Base-by-base conservation (phyloP, 805 yeast species). In the Yamadazyma tumulicola region DNA sequence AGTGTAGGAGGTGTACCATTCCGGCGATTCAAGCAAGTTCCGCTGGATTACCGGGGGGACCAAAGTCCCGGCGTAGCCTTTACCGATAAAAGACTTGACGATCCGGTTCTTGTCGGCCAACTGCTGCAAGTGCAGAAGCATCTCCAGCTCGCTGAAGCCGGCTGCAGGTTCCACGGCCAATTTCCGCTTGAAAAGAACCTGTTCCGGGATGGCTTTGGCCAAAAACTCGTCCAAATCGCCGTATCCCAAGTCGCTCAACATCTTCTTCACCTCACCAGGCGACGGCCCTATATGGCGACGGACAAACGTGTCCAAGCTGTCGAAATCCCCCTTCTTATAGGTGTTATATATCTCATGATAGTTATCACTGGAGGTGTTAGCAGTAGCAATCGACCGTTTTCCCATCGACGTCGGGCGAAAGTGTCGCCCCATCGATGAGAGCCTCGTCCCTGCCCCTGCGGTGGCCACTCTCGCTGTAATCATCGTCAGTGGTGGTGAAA, bases 1-100 rank as follows among this genome's bases (percentile, higher is more conserved):
- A 16, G 98, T 93, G 59, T 93, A 93, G 1, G 97, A 87, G 14
- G 98, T 93, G 69, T 93, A 93, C 98, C 98, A 93, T 55, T 88
- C 96, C 5, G 98, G 98, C 42, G 82, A 78, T 61, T 93, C 98
- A 38, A 93, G 67, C 39, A 93, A 61, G 52, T 93, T 93, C 57
- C 98, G 79, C 67, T 86, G 94, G 48, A 93, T 85, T 22, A 91
- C 96, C 1, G 95, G 83, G 0, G 98, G 98, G 29, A 86, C 67
- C 34, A 75, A 69, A 0, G 97, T 91, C 39, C 95, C 95, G 48
- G 86, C 84, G 61, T 91, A 93, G 26, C 98, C 98, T 57, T 85
- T 85, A 43, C 98, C 98, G 39, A 93, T 91, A 48, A 80, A 81
- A 26, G 89, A 77, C 59, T 77, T 77, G 44, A 75, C 74, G 22